A percentile compares a stretch with the other conserved stretches of the same genome.
phyloP scores from a whole-genome alignment of 2,329 filamentous ascomycete species.

The Epichloe scottii region DNA sequence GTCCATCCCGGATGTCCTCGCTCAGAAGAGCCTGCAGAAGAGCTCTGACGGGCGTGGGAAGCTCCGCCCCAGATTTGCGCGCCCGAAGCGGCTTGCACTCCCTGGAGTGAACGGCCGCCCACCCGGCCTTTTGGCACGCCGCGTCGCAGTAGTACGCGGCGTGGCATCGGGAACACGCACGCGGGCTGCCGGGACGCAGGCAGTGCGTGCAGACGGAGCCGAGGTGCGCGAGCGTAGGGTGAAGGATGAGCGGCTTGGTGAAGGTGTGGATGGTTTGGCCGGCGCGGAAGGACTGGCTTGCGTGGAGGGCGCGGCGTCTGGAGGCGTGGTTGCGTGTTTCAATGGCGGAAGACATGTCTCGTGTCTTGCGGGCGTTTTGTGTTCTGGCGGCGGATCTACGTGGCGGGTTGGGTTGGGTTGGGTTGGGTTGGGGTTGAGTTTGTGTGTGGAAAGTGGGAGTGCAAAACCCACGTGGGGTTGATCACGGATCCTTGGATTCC shows the following conservation, averaged over 20 bases:
- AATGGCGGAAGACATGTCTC: neutral
- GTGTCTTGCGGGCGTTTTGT: too few species aligned
- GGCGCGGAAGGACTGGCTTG: constrained; percentile 28
- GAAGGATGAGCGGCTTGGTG: constrained; percentile 26
- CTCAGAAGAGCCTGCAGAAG: constrained; percentile 38
- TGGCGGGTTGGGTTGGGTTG: too few species aligned
- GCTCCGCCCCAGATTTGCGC: constrained; percentile 13
- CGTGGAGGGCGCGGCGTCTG: constrained; percentile 34
- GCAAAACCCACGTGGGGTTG: too few species aligned
- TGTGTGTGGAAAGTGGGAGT: too few species aligned
- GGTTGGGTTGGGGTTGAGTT: neutral
- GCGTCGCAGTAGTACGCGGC: constrained; percentile 41
- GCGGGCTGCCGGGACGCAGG: constrained; percentile 19
- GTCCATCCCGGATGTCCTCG: constrained; percentile 18
- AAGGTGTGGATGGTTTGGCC: constrained; percentile 36
- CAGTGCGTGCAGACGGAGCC: constrained; percentile 36
- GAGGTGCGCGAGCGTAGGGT: constrained; percentile 33
- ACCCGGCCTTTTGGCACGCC: constrained; percentile 41
- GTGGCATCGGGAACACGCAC: constrained; percentile 40
- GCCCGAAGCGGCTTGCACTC: constrained; percentile 39
- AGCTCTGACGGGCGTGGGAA: constrained; percentile 44
- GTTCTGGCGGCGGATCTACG: too few species aligned
- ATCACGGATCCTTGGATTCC: too few species aligned
- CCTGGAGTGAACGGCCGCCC: constrained; percentile 36
- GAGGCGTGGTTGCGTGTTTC: constrained; percentile 8